phyloP scores from a whole-genome alignment of 345 rosid genomes.

The Cardamine chenopodiifolia region DNA sequence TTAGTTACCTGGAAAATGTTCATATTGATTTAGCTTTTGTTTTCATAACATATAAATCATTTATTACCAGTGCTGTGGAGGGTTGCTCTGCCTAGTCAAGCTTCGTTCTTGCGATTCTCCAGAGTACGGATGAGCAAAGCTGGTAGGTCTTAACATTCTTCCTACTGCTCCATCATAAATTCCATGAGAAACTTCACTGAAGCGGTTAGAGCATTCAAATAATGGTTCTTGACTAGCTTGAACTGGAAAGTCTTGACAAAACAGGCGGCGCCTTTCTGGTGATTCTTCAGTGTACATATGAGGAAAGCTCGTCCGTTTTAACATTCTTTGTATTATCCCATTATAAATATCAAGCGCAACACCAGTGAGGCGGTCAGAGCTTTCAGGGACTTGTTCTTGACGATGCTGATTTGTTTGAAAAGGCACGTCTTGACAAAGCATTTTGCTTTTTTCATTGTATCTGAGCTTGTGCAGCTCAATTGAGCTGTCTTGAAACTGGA shows the following conservation, averaged over 20 bases:
- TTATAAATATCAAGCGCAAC: not conserved
- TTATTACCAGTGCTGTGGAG: slow-evolving; percentile 24
- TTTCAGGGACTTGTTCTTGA: not conserved
- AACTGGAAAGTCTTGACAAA: slow-evolving; percentile 25
- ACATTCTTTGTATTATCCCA: not conserved
- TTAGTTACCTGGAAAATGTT: not conserved
- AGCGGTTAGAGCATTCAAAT: not conserved
- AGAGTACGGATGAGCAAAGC: slow-evolving; percentile 1
- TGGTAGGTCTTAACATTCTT: not conserved
- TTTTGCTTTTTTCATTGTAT: slow-evolving; percentile 9
- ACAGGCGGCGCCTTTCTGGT: slow-evolving; percentile 8
- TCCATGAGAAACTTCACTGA: slow-evolving; percentile 5
- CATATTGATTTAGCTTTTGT: not conserved
- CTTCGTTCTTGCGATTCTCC: slow-evolving; percentile 17
- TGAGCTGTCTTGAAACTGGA: not conserved
- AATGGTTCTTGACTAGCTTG: slow-evolving; percentile 13
- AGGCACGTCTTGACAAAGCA: not conserved
- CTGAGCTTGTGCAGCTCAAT: not conserved
- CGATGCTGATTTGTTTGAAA: not conserved
- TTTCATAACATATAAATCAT: not conserved
- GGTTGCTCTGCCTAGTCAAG: slow-evolving; percentile 23
- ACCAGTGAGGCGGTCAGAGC: not conserved
- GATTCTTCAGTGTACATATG: not conserved
- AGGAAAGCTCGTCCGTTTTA: slow-evolving; percentile 12
- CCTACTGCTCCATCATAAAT: not conserved